Evolutionary conservation across 2,329 filamentous ascomycete genomes (phyloP).

Genomic region (Ilyonectria mors-panacis): DNA sequence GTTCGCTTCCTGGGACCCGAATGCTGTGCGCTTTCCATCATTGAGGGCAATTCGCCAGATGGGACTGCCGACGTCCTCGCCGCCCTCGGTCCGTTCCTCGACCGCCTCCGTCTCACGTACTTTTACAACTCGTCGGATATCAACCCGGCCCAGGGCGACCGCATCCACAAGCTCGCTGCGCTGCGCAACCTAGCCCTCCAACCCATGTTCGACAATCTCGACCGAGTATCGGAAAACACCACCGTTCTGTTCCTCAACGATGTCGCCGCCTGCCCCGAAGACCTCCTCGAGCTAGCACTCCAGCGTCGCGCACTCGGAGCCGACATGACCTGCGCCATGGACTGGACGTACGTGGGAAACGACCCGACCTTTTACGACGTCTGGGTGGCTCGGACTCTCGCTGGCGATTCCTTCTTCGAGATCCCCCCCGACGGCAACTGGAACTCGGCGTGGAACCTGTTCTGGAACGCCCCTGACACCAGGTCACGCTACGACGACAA

Average conservation of each 20-base stretch:
- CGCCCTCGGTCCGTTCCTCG: conserved; percentile 57
- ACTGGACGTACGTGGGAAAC: conserved; percentile 65
- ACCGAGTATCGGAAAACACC: conserved; percentile 52
- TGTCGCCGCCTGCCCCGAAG: conserved; percentile 66
- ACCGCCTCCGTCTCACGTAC: conserved; percentile 57
- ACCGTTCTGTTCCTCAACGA: conserved; percentile 70
- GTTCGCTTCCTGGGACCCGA: conserved; percentile 65
- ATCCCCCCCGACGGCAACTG: conserved; percentile 66
- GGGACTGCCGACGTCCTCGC: conserved; percentile 67
- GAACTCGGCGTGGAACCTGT: conserved; percentile 65
- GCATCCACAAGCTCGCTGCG: conserved; percentile 63
- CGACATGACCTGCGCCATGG: conserved; percentile 72
- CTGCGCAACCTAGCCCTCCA: conserved; percentile 68
- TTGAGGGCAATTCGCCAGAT: conserved; percentile 70
- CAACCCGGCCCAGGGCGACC: conserved; percentile 59
- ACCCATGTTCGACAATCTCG: conserved; percentile 56
- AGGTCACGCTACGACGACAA: conserved; percentile 51
- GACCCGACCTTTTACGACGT: conserved; percentile 70
- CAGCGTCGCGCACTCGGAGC: conserved; percentile 63
- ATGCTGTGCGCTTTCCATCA: conserved; percentile 67
- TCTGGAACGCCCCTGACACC: conserved; percentile 63
- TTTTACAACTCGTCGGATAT: conserved; percentile 59
- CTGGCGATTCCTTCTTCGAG: conserved; percentile 69
- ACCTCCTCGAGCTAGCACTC: conserved; percentile 70
- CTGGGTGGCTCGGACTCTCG: conserved; percentile 68